Evolutionary conservation across 495 filamentous ascomycete genomes (phyloP), one percentile per base, ranked within the genome.

Genomic region (Penicillium canescens): DNA sequence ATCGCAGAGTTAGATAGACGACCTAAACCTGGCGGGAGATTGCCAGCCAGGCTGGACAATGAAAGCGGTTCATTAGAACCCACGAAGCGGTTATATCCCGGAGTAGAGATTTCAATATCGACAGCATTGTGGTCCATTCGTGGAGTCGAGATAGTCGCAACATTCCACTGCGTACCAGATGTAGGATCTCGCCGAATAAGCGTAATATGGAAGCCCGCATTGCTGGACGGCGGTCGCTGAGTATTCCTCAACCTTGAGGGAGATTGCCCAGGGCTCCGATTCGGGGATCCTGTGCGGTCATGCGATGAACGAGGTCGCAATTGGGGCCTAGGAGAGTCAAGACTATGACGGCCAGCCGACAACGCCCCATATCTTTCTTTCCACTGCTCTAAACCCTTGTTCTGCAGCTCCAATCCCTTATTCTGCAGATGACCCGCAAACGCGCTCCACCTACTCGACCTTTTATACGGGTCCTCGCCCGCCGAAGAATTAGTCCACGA

Each of bases 151-250:
- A 96, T 83, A 38, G 74, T 87, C 5, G 87, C 91, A 24, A 97
- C 85, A 59, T 97, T 96, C 90, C 90, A 96, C 66, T 98, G 94
- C 36, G 77, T 80, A 10, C 86, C 85, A 23, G 86, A 86, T 1
- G 82, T 75, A 3, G 91, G 88, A 70, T 97, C 91, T 33, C 94
- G 88, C 12, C 94, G 87, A 47, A 98, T 96, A 11, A 98, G 72
- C 0, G 89, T 96, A 28, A 97, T 80, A n/a, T 85, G 83, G 78
- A 85, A 72, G 6, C 70, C 66, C 11, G 63, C 23, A 50, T 61
- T 50, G 42, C 31, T 61, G 24, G 10, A 50, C 40, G 44, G 43
- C 12, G 33, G 45, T 3, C 35, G 39, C 13, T 26, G 16, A n/a
- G 41, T 9, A 36, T 24, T 44, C 28, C 36, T 42, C 13, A 42